Evolutionary conservation across 768 basidiomycete species (phyloP).

Genomic region (Kwoniella sp.): DNA sequence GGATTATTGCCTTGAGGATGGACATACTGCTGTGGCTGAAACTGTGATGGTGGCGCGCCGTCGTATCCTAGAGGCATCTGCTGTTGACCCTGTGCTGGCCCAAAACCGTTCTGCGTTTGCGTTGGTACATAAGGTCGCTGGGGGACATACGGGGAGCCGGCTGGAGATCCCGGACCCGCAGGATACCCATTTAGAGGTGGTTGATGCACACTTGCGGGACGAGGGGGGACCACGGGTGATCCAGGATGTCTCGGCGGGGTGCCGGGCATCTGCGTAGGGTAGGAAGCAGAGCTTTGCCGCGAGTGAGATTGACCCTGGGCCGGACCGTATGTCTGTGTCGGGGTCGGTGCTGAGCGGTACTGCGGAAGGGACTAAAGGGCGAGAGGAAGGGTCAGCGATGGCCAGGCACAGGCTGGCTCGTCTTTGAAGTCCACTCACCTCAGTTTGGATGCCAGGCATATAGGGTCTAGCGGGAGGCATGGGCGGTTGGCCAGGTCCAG

Average conservation of each 20-base stretch:
- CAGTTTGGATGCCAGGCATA: not conserved
- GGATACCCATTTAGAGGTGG: constrained; percentile 9
- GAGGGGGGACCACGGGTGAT: constrained; percentile 42
- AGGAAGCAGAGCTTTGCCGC: constrained; percentile 25
- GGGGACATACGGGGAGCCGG: no score
- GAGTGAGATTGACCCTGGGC: constrained; percentile 30
- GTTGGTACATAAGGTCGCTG: constrained; percentile 21
- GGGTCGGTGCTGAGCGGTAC: constrained; percentile 46
- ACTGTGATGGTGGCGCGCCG: not conserved
- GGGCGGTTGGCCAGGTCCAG: constrained; percentile 18
- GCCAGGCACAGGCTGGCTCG: not conserved
- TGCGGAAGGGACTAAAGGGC: constrained; percentile 39
- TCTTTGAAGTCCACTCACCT: no score
- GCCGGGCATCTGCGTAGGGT: constrained; percentile 11
- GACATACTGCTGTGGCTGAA: not conserved
- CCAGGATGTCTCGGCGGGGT: constrained; percentile 18
- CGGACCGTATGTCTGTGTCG: constrained; percentile 42
- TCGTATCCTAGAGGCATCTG: not conserved
- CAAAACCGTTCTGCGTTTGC: not conserved
- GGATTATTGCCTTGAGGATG: not conserved
- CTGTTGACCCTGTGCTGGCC: not conserved
- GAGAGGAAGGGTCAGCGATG: no score
- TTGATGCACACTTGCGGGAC: constrained; percentile 8
- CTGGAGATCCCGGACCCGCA: constrained; percentile 9
- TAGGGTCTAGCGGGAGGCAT: not conserved